A percentile compares a stretch with the other conserved stretches of the same genome.
Evolutionary conservation across 225 moss, liverwort and hornwort species (phyloP).

Genomic region (Pseudisothecium myosuroides): DNA sequence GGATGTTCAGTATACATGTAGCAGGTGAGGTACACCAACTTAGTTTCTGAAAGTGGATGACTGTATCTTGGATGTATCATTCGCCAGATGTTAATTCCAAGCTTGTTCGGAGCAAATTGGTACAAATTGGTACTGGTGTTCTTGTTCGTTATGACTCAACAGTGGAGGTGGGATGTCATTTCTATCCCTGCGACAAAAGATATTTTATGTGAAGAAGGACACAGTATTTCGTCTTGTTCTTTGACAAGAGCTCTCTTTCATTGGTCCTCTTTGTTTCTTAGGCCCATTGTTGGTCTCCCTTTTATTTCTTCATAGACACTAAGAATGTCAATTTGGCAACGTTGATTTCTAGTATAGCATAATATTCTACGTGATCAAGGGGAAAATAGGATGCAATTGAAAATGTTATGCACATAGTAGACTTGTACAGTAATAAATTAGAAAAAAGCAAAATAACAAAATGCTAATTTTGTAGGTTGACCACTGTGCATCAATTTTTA

Average conservation of each 20-base stretch:
- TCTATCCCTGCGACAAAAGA: not conserved
- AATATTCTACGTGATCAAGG: not conserved
- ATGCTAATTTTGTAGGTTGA: too few species aligned
- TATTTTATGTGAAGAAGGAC: not conserved
- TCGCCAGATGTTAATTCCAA: not conserved
- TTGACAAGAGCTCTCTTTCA: not conserved
- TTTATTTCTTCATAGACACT: not conserved
- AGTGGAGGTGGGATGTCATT: not conserved
- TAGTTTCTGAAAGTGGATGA: not conserved
- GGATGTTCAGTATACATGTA: not conserved
- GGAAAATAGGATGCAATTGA: not conserved
- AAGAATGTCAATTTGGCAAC: not conserved
- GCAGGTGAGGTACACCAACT: not conserved
- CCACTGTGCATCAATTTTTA: too few species aligned
- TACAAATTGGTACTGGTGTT: too few species aligned
- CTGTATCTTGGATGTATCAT: not conserved
- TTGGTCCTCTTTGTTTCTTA: not conserved
- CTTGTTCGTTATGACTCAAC: not conserved
- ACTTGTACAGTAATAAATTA: not conserved
- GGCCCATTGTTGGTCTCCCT: not conserved
- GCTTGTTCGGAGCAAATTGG: not conserved
- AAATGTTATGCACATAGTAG: not conserved
- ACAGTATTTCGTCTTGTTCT: not conserved
- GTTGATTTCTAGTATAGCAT: not conserved
- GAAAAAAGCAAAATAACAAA: not conserved